These are phyloP conservation scores for Raphanus sativus DNA, from an alignment of 345 rosid species.

Conservation along the genomic window DNA sequence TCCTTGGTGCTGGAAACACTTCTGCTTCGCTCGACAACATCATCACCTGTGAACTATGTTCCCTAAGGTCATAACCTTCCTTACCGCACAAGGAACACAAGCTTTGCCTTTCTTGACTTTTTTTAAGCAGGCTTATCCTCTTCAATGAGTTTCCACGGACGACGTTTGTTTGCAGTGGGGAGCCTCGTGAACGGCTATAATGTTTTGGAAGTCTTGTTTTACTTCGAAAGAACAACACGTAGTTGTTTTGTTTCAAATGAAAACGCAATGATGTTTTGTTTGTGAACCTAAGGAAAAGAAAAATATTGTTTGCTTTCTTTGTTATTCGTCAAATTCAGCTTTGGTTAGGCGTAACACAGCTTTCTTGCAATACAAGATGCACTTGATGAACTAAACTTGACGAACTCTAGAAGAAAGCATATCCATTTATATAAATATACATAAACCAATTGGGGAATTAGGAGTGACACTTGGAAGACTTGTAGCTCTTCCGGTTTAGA, in stretches of 20 bases:
- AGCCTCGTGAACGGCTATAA: constrained; percentile 18
- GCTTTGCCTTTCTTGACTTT: background rate
- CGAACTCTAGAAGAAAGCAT: constrained; percentile 25
- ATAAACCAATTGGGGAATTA: constrained; percentile 17
- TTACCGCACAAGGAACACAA: constrained; percentile 2
- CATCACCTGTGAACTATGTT: constrained; percentile 68
- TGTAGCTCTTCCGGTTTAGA: constrained; percentile 9
- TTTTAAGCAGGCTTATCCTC: background rate
- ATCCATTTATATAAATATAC: background rate
- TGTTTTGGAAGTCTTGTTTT: background rate
- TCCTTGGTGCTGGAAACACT: constrained; percentile 61
- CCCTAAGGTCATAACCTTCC: constrained; percentile 49
- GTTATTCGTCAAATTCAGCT: constrained; percentile 1
- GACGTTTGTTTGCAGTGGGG: constrained; percentile 10
- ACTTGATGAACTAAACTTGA: constrained; percentile 18
- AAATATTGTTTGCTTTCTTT: constrained; percentile 10
- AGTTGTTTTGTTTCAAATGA: constrained; percentile 27
- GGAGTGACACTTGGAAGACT: constrained; percentile 17
- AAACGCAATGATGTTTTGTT: constrained; percentile 19
- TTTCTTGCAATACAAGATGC: constrained; percentile 11
- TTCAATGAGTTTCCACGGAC: constrained; percentile 6
- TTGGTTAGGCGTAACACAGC: background rate
- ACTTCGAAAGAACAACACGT: constrained; percentile 26
- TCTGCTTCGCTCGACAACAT: constrained; percentile 56
- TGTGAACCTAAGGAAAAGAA: background rate